Evolutionary conservation across 2,329 filamentous ascomycete species (phyloP), one percentile per base, ranked within the genome.

Genomic region (Phialophora macrospora): DNA sequence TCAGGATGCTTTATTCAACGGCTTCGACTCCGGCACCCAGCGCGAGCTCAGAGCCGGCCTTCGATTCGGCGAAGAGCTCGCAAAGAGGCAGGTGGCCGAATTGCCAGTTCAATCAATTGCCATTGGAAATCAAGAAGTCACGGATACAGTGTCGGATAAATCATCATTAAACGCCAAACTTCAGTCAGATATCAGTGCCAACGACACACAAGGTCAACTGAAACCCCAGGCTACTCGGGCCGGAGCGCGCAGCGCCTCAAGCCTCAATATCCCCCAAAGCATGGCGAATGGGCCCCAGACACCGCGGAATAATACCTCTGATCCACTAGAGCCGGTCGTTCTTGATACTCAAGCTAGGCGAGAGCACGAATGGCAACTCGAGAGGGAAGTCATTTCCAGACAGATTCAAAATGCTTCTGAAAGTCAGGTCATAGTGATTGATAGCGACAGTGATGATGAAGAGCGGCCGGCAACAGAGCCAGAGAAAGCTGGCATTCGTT

Each of bases 371-470:
- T 82, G 79, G 79, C 80, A 81, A 64, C 73, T 74, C 20, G 80
- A 82, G 70, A 77, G 80, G 64, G 78, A 81, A 62, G 76, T 75
- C 11, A 75, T 82, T 28, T 80, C 79, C 64, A 76, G 74, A 24
- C 74, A 81, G 58, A 82, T 81, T 55, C 72, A 79, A 28, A 74
- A 76, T 71, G 78, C 80, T 14, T 80, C 78, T 60, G 72, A 75
- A 12, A 78, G 75, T 55, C 75, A 80, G 62, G 75, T 82, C 44
- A 79, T 83, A 66, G 75, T 81, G 32, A 77, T 83, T 66, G 73
- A 78, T 54, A 80, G 79, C 52, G 79, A 80, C 68, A 72, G 74
- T 20, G 71, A 72, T 51, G 72, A 51, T 5, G 67, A 70, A 24
- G 61, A 54, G 17, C 34, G n/a, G 11, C 17, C 48, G 17, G 58